Conservation (phyloP, 768 basidiomycete species). For the Austroboletus eburneus region DNA sequence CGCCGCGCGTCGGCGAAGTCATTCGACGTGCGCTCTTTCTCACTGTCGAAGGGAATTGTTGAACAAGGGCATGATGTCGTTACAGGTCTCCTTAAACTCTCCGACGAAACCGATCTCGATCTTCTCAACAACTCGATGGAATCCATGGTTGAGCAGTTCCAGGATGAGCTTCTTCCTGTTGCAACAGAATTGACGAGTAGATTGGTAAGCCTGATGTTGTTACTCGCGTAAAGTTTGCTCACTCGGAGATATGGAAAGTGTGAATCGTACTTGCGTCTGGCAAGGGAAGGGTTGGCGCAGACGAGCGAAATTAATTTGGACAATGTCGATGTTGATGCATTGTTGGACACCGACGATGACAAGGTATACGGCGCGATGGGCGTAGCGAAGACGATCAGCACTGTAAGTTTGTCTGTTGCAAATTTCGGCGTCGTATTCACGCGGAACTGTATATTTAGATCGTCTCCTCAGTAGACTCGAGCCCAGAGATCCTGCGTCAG, state of each 20-base stretch:
- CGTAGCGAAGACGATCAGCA: slow-evolving; percentile 78
- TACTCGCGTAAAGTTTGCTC: background rate
- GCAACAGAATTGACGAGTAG: slow-evolving; percentile 75
- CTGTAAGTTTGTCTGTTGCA: slow-evolving; percentile 41
- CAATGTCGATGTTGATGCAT: slow-evolving; percentile 52
- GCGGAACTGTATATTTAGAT: slow-evolving; percentile 44
- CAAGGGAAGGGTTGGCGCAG: slow-evolving; percentile 58
- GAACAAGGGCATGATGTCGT: no score
- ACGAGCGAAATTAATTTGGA: slow-evolving; percentile 46
- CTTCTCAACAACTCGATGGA: slow-evolving; percentile 81
- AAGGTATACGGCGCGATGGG: slow-evolving; percentile 89
- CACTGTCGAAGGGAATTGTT: background rate
- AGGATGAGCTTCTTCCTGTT: slow-evolving; percentile 79
- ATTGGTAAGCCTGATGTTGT: slow-evolving; percentile 45
- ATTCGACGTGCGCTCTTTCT: slow-evolving; percentile 58
- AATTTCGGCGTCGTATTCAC: background rate
- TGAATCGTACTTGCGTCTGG: slow-evolving; percentile 77
- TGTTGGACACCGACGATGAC: slow-evolving; percentile 68
- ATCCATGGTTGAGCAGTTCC: slow-evolving; percentile 81
- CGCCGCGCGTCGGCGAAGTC: slow-evolving; percentile 79
- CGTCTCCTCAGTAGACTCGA: slow-evolving; percentile 66
- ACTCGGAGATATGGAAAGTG: slow-evolving; percentile 41
- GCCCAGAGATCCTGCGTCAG: slow-evolving; percentile 70
- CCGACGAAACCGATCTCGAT: slow-evolving; percentile 90
- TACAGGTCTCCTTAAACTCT: slow-evolving; percentile 77